Percentiles rank a stretch among this genome's conserved stretches.
Evolutionary conservation across 176 grass and related monocot species (phyloP).

Genomic region (Zizania latifolia): DNA sequence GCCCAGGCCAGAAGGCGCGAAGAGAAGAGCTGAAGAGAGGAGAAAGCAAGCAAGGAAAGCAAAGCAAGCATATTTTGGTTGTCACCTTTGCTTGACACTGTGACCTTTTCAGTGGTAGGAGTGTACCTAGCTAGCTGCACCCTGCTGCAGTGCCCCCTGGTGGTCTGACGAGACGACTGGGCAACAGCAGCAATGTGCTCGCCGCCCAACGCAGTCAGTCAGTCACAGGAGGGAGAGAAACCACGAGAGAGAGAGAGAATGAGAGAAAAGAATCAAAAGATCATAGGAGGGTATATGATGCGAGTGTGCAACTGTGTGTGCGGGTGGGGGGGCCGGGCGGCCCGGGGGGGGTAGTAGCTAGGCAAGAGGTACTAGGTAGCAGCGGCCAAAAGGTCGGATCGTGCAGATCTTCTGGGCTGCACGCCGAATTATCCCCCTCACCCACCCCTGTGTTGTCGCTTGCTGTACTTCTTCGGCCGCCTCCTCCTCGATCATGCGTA

Average conservation of each 20-base stretch:
- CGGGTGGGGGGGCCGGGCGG: too few species aligned
- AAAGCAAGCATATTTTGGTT: slow-evolving; percentile 11
- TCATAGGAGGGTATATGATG: background rate
- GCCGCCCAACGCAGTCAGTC: slow-evolving; percentile 19
- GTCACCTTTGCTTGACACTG: slow-evolving; percentile 29
- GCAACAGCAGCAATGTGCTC: slow-evolving; percentile 23
- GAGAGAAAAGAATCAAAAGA: background rate
- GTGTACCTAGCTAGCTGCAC: too few species aligned
- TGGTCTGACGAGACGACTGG: background rate
- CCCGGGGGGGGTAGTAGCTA: too few species aligned
- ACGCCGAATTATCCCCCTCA: slow-evolving; percentile 35
- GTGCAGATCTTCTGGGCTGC: slow-evolving; percentile 39
- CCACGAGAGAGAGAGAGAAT: background rate
- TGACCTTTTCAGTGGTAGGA: slow-evolving; percentile 28
- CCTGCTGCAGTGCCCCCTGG: background rate
- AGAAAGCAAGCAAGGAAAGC: background rate
- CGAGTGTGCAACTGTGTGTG: background rate
- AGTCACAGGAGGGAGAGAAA: background rate
- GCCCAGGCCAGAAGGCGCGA: too few species aligned
- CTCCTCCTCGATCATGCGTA: background rate
- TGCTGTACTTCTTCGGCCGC: background rate
- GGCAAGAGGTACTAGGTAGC: too few species aligned
- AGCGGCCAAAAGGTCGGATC: slow-evolving; percentile 42
- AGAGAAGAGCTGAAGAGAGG: too few species aligned
- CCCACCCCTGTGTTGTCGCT: slow-evolving; percentile 7